phyloP scores from a whole-genome alignment of 2,329 filamentous ascomycete species.

The Monilinia aucupariae region DNA sequence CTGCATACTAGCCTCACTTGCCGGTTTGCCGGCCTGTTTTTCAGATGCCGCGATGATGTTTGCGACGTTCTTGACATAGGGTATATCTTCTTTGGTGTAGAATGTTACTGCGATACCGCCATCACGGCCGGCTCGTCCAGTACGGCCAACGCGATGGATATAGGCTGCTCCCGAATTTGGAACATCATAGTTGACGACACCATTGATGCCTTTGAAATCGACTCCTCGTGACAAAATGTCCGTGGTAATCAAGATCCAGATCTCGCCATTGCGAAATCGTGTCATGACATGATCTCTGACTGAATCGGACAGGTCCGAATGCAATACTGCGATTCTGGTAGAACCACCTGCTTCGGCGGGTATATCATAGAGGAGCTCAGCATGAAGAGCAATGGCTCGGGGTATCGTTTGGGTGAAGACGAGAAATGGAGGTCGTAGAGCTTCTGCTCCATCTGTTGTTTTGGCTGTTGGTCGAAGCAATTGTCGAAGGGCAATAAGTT shows the following conservation, averaged over 20 bases:
- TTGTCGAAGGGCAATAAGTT: slow-evolving; percentile 84
- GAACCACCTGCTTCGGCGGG: slow-evolving; percentile 80
- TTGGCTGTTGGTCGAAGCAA: slow-evolving; percentile 70
- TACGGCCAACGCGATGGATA: slow-evolving; percentile 88
- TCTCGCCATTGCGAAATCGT: slow-evolving; percentile 81
- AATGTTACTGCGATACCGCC: slow-evolving; percentile 89
- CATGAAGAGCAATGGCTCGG: slow-evolving; percentile 77
- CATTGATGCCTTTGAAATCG: slow-evolving; percentile 91
- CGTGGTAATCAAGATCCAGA: slow-evolving; percentile 95
- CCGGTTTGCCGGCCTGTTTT: slow-evolving; percentile 55
- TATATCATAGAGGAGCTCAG: slow-evolving; percentile 91
- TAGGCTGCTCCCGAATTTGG: slow-evolving; percentile 86
- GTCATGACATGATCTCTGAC: slow-evolving; percentile 78
- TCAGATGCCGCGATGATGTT: slow-evolving; percentile 86
- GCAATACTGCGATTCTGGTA: slow-evolving; percentile 79
- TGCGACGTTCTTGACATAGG: slow-evolving; percentile 82
- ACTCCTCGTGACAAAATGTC: slow-evolving; percentile 88
- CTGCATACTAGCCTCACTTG: slow-evolving; percentile 55
- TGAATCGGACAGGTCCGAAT: slow-evolving; percentile 75
- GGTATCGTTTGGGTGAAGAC: slow-evolving; percentile 97
- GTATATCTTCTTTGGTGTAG: slow-evolving; percentile 92
- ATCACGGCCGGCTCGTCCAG: slow-evolving; percentile 78
- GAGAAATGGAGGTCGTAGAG: slow-evolving; percentile 78
- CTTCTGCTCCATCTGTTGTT: slow-evolving; percentile 42
- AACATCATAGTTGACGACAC: slow-evolving; percentile 96